Conservation (phyloP, 2,329 filamentous ascomycete species). For the Aspergillus fischeri region DNA sequence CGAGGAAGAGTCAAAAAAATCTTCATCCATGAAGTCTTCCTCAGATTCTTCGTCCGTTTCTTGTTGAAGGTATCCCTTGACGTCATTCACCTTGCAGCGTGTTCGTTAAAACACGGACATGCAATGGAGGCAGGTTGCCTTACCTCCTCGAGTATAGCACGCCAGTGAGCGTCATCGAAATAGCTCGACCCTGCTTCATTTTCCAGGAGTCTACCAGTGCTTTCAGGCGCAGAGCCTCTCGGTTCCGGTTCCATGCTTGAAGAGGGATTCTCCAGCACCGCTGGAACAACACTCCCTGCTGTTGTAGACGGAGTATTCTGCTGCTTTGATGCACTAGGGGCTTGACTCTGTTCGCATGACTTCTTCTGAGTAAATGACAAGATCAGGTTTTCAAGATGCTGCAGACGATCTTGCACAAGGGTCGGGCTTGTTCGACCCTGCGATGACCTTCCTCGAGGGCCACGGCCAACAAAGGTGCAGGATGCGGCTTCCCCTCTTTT, state of each 20-base stretch:
- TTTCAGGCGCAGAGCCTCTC: slow-evolving; percentile 15
- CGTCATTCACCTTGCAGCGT: slow-evolving; percentile 27
- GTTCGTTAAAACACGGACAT: neutral
- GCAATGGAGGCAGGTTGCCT: slow-evolving; percentile 5
- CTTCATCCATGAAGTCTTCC: slow-evolving; percentile 20
- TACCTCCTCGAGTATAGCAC: slow-evolving; percentile 35
- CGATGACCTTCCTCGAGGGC: slow-evolving; percentile 27
- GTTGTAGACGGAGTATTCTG: neutral
- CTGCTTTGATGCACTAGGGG: neutral
- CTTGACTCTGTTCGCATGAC: slow-evolving; percentile 9
- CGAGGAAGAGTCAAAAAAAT: slow-evolving; percentile 15
- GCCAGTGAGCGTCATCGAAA: slow-evolving; percentile 35
- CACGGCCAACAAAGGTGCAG: slow-evolving; percentile 34
- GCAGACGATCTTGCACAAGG: slow-evolving; percentile 32
- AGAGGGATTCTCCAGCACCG: slow-evolving; percentile 7
- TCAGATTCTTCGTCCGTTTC: slow-evolving; percentile 18
- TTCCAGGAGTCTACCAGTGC: slow-evolving; percentile 28
- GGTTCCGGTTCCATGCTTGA: slow-evolving; percentile 8
- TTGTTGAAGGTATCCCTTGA: slow-evolving; percentile 27
- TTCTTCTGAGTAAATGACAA: slow-evolving; percentile 32
- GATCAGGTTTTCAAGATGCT: slow-evolving; percentile 35
- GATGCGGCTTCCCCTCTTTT: slow-evolving; percentile 28
- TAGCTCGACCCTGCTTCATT: slow-evolving; percentile 31
- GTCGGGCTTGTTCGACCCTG: slow-evolving; percentile 24
- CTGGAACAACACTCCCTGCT: neutral